Evolutionary conservation across 768 basidiomycete genomes (phyloP), one percentile per base, ranked within the genome.

Genomic region (Mycena metata): DNA sequence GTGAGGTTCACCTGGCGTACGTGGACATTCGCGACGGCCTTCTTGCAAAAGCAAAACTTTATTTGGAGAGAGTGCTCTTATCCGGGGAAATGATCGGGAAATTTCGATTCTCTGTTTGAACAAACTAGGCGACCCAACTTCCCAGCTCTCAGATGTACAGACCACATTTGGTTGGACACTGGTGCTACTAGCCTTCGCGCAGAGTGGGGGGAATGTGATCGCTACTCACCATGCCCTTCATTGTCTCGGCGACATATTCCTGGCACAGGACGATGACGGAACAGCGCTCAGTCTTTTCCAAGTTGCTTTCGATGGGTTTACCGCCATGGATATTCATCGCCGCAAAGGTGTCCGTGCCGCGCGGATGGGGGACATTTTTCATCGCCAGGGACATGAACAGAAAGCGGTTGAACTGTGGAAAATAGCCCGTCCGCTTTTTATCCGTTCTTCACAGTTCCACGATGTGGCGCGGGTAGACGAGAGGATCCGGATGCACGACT

Each of bases 231-330:
- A 57, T 19, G 60, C 60, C 19, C 24, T 68, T 12, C 60, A 47
- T 21, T 58, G 51, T 45, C 36, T 68, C 6, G 67, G 50, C n/a
- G 60, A 68, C 52, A 17, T 68, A 45, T 68, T 68, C 47, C 13
- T 57, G 5, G 55, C 54, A 11, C 30, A 16, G 5, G 30, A 39
- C 9, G 58, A 60, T 42, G 65, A 60, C 4, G 58, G 36, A 17
- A 60, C 57, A 11, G 65, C 50, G 2, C 33, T 52, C 21, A 60
- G 35, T 55, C 65, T 66, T 47, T 54, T 66, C 15, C 58, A 60
- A 12, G 30, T 60, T 12, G 57, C 65, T 36, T 23, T 60, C 5
- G 65, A 60, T 6, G 65, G 65, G 21, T 60, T 66, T 16, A 46
- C 58, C 5, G 41, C 58, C 10, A 66, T 54, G 51, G 65, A 66